A percentile compares a stretch with the other conserved stretches of the same genome.
These are phyloP conservation scores for Suillus cothurnatus DNA, from an alignment of 768 basidiomycete genomes.

Conservation along the genomic window DNA sequence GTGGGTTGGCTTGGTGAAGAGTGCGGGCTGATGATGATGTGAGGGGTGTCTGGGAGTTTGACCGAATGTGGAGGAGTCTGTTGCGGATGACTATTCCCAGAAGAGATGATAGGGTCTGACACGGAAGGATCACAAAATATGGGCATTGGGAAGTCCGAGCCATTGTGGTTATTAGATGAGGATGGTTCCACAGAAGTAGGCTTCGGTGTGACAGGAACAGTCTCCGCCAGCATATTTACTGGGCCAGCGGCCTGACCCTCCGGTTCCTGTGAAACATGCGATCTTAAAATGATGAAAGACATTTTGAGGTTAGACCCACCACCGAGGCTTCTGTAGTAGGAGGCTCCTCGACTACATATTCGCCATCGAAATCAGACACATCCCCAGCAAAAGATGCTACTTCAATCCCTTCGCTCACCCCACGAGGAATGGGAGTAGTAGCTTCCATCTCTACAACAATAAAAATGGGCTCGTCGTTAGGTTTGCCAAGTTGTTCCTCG, in stretches of 20 bases:
- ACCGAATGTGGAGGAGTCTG: constrained; percentile 17
- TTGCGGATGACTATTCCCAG: constrained; percentile 7
- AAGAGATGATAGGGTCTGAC: constrained; percentile 36
- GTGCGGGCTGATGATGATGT: constrained; percentile 18
- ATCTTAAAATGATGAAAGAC: neutral
- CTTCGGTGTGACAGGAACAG: neutral
- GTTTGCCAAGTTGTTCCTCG: neutral
- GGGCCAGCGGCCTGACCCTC: neutral
- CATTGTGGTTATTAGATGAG: neutral
- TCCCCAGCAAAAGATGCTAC: constrained; percentile 1
- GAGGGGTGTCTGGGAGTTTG: constrained; percentile 26
- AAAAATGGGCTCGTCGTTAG: neutral
- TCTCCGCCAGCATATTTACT: neutral
- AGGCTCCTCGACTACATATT: constrained; percentile 6
- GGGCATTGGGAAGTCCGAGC: constrained; percentile 36
- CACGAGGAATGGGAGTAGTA: neutral
- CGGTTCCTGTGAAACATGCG: neutral
- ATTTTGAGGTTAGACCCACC: neutral
- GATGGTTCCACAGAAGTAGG: neutral
- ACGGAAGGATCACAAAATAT: constrained; percentile 43
- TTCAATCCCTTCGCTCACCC: constrained; percentile 7
- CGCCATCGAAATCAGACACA: constrained; percentile 1
- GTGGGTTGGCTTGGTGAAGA: constrained; percentile 11
- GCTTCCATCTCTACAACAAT: neutral
- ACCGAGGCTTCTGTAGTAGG: constrained; percentile 2